Base-by-base conservation (phyloP, 164 flowering plant genomes). In the Litsea cubeba region DNA sequence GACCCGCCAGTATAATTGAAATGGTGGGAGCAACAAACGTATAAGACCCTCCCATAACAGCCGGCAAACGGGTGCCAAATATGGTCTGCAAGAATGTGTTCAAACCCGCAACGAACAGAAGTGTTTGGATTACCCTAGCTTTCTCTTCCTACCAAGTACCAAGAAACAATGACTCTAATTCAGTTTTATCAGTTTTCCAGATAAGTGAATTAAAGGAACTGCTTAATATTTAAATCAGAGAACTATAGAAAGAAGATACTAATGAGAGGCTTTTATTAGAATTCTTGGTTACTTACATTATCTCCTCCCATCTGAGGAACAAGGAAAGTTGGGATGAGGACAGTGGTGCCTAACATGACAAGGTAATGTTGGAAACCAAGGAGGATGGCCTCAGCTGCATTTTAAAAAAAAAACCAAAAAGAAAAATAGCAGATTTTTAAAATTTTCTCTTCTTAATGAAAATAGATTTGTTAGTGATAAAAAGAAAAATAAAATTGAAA, bases 231-330 rank as follows among this genome's bases (percentile, higher is more conserved):
- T 40, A 40, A 40, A 40, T 40, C 17, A 54, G 60, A 54, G 12
- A 54, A 20, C 2, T 14, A 54, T 15, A 20, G 18, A 54, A 54
- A 15, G n/a, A 17, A 54, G 17, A 54, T 1, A 54, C n/a, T 24
- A 63, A 23, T 63, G 66, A 32, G 28, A 66, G 28, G 46, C 28
- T 30, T 28, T 14, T 66, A 66, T 30, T 66, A 14, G 77, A 68
- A 49, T 18, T 30, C 28, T 51, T 20, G 20, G 32, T 58, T 67
- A 32, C 99, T 87, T 83, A 96, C 99, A 90, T 93, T 88, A 80
- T 92, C 91, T 75, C 98, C 99, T 74, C 99, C 98, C 98, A 96
- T 96, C 82, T 96, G 99, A 2, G 98, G 97, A 82, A 96, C 97
- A 70, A 96, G 94, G 75, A 94, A 84, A 74, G 90, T 83, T 15